Percentiles rank a stretch among this genome's conserved stretches.
Evolutionary conservation across 2,329 filamentous ascomycete species (phyloP).

Genomic region (Apiospora aurea): DNA sequence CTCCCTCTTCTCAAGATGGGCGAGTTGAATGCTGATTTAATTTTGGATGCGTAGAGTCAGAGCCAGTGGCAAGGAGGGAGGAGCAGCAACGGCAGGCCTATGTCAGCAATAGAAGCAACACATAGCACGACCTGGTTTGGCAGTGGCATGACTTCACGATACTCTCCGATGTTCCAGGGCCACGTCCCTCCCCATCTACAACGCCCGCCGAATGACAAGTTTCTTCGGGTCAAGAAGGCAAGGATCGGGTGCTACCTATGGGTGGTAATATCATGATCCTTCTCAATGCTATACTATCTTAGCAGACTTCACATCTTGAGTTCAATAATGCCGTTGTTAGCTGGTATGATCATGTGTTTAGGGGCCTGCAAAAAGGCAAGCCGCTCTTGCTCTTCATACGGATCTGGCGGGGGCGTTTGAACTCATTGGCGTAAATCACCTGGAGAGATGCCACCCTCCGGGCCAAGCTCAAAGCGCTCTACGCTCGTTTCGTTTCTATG

Average conservation of each 20-base stretch:
- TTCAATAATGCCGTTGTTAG: conserved; percentile 17
- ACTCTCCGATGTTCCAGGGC: conserved; percentile 10
- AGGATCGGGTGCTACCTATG: neutral
- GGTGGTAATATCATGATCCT: neutral
- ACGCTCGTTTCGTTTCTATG: conserved; percentile 10
- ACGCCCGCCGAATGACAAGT: neutral
- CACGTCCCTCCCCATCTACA: neutral
- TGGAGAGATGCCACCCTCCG: neutral
- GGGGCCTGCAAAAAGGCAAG: neutral
- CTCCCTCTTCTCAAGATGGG: neutral
- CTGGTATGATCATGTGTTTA: neutral
- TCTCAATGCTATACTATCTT: neutral
- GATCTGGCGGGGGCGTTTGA: conserved; percentile 1
- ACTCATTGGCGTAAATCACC: neutral
- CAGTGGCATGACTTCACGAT: conserved; percentile 17
- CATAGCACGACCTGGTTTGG: neutral
- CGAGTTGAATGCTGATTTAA: neutral
- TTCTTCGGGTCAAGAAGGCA: neutral
- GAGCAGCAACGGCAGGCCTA: neutral
- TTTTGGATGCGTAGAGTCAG: neutral
- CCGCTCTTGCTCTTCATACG: neutral
- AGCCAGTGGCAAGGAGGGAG: conserved; percentile 8
- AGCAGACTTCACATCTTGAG: neutral
- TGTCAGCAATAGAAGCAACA: neutral
- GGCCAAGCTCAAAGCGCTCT: neutral